Evolutionary conservation across 2,329 filamentous ascomycete genomes (phyloP).

Genomic region (Aureobasidium pullulans): DNA sequence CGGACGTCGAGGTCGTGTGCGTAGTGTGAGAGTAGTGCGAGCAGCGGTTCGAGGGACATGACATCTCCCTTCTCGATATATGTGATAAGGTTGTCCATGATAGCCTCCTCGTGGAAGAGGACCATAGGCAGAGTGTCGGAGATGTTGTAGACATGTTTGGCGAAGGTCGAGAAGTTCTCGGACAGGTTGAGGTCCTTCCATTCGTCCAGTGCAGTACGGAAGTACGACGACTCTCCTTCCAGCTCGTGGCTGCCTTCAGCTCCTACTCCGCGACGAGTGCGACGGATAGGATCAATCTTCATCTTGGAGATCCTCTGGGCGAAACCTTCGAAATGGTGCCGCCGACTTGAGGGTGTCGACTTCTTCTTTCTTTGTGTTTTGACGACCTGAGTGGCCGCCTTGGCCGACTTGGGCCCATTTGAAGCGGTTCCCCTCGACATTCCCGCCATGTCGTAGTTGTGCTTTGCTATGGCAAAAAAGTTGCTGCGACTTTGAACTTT

Average conservation of each 20-base stretch:
- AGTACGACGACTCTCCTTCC: constrained; percentile 77
- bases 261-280: constrained; percentile 51
- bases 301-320: constrained; percentile 82
- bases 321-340: constrained; percentile 88
- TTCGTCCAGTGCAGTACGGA: constrained; percentile 72
- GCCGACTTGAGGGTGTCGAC: constrained; percentile 67
- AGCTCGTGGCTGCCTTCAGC: constrained; percentile 60
- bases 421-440: constrained; percentile 32
- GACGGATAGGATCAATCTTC: constrained; percentile 87
- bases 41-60: constrained; percentile 73
- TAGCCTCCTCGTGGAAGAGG: constrained; percentile 78
- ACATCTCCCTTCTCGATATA: constrained; percentile 73
- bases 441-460: constrained; percentile 31
- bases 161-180: constrained; percentile 69
- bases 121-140: constrained; percentile 90
- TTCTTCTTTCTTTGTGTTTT: constrained; percentile 55
- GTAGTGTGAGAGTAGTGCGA: constrained; percentile 84
- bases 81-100: constrained; percentile 68
- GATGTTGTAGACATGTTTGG: constrained; percentile 64
- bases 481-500: background rate
- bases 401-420: constrained; percentile 16
- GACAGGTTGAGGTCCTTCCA: constrained; percentile 92
- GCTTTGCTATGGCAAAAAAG: constrained; percentile 9
- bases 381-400: constrained; percentile 28
- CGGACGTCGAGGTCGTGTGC: constrained; percentile 83